Evolutionary conservation across 495 filamentous ascomycete species (phyloP).

Genomic region (Aspergillus asperescens): DNA sequence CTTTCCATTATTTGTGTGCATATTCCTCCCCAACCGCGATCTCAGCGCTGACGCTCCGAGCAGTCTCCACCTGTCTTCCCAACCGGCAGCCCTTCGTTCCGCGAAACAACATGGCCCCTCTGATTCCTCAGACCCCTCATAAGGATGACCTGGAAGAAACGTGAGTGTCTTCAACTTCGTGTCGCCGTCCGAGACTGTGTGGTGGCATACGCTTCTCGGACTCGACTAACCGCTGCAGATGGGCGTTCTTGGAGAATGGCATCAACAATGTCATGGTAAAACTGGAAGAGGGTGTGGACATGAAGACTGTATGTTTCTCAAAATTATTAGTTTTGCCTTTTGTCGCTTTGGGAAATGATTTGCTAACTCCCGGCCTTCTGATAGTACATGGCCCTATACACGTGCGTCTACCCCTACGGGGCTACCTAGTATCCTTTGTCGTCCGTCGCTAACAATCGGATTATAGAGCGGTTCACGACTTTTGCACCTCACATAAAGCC

Average conservation of each 20-base stretch:
- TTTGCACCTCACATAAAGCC: slow-evolving; percentile 97
- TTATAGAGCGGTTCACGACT: slow-evolving; percentile 88
- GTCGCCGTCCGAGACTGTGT: neutral
- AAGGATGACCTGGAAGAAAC: slow-evolving; percentile 81
- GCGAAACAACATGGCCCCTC: slow-evolving; percentile 31
- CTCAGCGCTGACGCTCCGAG: slow-evolving; percentile 1
- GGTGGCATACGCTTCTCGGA: neutral
- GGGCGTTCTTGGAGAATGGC: slow-evolving; percentile 80
- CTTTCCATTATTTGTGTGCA: neutral
- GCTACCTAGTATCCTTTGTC: neutral
- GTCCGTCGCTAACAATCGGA: slow-evolving; percentile 21
- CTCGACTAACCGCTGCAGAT: slow-evolving; percentile 48
- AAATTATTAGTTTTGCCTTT: neutral
- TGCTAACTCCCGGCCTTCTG: slow-evolving; percentile 10
- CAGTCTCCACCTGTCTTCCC: slow-evolving; percentile 3
- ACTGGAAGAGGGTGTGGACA: slow-evolving; percentile 85
- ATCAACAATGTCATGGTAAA: slow-evolving; percentile 90
- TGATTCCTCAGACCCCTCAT: slow-evolving; percentile 52
- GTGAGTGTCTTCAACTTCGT: slow-evolving; percentile 46
- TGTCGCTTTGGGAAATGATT: neutral
- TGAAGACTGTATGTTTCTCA: slow-evolving; percentile 63
- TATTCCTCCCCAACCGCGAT: neutral
- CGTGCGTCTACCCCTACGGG: slow-evolving; percentile 47
- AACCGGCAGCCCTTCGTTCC: slow-evolving; percentile 9
- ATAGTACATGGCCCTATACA: slow-evolving; percentile 97